Evolutionary conservation across 2,329 filamentous ascomycete species (phyloP), one percentile per base, ranked within the genome.

Genomic region (Claviceps quebecensis): DNA sequence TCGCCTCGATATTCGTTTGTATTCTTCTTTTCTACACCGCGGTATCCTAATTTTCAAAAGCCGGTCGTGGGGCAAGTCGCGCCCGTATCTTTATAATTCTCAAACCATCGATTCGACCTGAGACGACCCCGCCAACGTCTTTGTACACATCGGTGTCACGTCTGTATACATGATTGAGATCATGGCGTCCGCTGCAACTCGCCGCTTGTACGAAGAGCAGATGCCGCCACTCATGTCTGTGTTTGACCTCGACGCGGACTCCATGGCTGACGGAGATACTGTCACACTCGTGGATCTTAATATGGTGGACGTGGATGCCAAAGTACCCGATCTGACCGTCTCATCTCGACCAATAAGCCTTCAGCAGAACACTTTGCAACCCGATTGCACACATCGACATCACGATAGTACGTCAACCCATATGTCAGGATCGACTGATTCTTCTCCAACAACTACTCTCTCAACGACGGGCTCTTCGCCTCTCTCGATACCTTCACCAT

Each of bases 391-490:
- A 56, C 86, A 88, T 67, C 81, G 83, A 61, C 84, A 87, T 64
- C 77, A 81, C 63, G 79, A 87, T 63, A 88, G 84, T 69, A 84
- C 80, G n/a, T 90, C 84, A 7, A 87, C 85, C 2, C 83, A 85
- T 56, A 77, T 77, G 51, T 87, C 86, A 16, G 87, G 87, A 56
- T 97, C 93, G 1, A 87, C 87, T 43, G 90, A 95, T 62, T 95
- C 91, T 22, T 97, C 91, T 8, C 93, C 93, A 1, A 97, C 91
- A 7, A 96, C 90, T 3, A 95, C 91, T 2, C 79, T 93, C 48
- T 95, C 89, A 5, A 95, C 88, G 19, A 87, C 91, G 56, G 91
- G 95, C 69, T 94, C 90, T 5, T 91, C 88, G 8, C 87, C 88
- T 34, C 76, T 93, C 47, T 90, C 90, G 34, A 91, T 97, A 60